Base-by-base conservation (phyloP, 768 basidiomycete genomes). In the Russula ochroleuca region DNA sequence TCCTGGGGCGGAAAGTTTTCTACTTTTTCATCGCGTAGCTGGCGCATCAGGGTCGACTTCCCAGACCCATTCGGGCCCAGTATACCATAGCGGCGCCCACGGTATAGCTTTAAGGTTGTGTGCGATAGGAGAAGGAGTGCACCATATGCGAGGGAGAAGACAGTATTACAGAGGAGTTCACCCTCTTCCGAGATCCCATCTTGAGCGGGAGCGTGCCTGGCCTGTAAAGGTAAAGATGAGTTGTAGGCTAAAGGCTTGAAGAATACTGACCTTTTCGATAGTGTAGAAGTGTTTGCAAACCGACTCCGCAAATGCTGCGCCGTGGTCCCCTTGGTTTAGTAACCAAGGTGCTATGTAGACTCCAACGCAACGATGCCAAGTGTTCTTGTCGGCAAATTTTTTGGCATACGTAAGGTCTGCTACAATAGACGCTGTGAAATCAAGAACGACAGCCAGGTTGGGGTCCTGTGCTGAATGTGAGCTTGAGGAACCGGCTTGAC, bases 11-110 rank as follows among this genome's bases (percentile, higher is more conserved):
- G 96, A 77, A 98, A 98, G 72, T 94, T 94, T 76, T 98, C 96
- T 8, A 92, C 89, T 77, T 98, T 98, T 63, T 92, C 90, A 71
- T 96, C 94, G 62, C 92, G 85, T 66, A 98, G 85, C 71, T 96
- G 94, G 70, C 94, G 92, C 87, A 98, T 87, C 48, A 98, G 83
- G 3, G 96, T 98, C 19, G 90, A 91, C 76, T 98, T 98, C 68
- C 96, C 96, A 62, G 91, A 88, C 65, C 96, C 96, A 74, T 98
- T 98, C n/a, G 90, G 82, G 33, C 94, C 96, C 52, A 96, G 86
- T 69, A 98, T 93, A 71, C 96, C 95, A 76, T 98, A 98, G 66
- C 95, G 85, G 69, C 86, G 85, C 33, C 95, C 96, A 70, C 93
- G 90, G 73, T 92, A 81, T 62, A 98, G 84, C 64, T 90, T 88